These are phyloP conservation scores for Jatropha curcas DNA, from an alignment of 345 rosid species.

Conservation along the genomic window DNA sequence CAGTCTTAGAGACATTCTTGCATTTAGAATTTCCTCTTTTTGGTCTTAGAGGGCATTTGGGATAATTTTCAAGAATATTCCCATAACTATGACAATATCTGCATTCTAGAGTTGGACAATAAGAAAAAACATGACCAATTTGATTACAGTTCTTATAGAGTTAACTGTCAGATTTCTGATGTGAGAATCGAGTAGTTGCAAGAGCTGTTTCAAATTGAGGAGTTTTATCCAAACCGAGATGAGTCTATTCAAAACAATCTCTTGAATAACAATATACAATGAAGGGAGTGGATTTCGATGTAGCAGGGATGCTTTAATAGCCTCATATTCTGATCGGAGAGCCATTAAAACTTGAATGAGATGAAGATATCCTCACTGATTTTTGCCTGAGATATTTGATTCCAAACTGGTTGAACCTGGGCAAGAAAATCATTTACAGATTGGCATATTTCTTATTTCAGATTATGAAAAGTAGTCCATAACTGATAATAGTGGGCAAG, in stretches of 20 bases:
- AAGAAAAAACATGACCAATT: neutral
- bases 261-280: neutral
- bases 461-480: neutral
- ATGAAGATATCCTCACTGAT: neutral
- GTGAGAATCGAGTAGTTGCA: neutral
- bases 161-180: neutral
- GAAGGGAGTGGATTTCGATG: neutral
- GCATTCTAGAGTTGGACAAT: neutral
- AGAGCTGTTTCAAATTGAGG: neutral
- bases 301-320: neutral
- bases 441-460: neutral
- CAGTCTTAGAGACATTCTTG: neutral
- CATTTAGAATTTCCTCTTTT: neutral
- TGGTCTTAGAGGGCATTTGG: neutral
- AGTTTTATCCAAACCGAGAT: neutral
- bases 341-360: conserved; percentile 8
- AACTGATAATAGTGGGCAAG: conserved; percentile 8
- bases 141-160: neutral
- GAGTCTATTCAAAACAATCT: conserved; percentile 6
- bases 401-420: too few species aligned
- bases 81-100: neutral
- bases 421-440: too few species aligned
- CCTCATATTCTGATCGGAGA: neutral
- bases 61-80: neutral
- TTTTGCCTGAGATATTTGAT: neutral